Percentiles rank a stretch among this genome's conserved stretches.
Evolutionary conservation across 768 basidiomycete species (phyloP).

Genomic region (Infundibulicybe gibba): DNA sequence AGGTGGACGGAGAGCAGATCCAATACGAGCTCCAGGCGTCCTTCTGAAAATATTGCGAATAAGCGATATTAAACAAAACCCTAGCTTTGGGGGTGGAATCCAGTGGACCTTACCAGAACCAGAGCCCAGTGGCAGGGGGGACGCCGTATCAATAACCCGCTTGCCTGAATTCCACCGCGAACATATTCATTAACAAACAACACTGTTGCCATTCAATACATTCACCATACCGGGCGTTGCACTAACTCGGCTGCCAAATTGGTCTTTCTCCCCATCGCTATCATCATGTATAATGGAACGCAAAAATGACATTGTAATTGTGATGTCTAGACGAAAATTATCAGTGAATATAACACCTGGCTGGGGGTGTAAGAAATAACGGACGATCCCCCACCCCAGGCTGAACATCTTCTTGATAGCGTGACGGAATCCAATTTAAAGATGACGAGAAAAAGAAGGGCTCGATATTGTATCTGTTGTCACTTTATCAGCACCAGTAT

Average conservation of each 20-base stretch:
- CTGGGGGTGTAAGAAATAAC: neutral
- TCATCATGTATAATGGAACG: constrained; percentile 46
- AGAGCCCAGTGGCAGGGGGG: constrained; percentile 30
- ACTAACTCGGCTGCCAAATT: constrained; percentile 11
- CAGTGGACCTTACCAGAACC: constrained; percentile 14
- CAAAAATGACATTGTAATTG: no score
- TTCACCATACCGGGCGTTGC: constrained; percentile 8
- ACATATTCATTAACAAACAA: no score
- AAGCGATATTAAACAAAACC: neutral
- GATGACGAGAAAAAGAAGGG: no score
- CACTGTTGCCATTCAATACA: constrained; percentile 1
- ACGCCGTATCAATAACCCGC: constrained; percentile 34
- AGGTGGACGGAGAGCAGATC: no score
- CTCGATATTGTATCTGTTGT: no score
- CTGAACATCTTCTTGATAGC: constrained; percentile 49
- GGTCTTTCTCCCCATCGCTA: constrained; percentile 14
- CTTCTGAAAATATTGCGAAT: constrained; percentile 11
- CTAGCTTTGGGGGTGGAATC: no score
- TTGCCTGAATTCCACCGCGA: constrained; percentile 13
- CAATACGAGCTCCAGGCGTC: constrained; percentile 32
- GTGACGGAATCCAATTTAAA: constrained; percentile 64
- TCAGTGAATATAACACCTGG: no score
- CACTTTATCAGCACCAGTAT: no score
- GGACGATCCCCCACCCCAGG: constrained; percentile 48
- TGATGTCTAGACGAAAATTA: constrained; percentile 41